A percentile compares a stretch with the other conserved stretches of the same genome.
phyloP scores from a whole-genome alignment of 1,284 basidiomycete genomes.

The Schizophyllum commune region DNA sequence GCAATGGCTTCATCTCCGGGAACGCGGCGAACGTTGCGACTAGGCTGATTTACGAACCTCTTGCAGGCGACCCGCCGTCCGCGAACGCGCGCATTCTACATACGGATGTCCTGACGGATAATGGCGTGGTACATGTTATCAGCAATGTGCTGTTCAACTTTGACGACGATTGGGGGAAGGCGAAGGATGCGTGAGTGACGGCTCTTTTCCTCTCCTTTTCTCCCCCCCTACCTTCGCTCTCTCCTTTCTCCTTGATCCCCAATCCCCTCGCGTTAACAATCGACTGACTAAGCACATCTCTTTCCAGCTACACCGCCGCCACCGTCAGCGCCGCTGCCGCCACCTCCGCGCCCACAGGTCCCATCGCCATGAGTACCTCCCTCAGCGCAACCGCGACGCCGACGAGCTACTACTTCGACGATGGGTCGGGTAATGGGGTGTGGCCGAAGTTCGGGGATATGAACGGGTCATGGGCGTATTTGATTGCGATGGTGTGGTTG shows the following conservation, averaged over 20 bases:
- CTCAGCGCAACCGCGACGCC: neutral
- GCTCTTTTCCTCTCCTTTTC: neutral
- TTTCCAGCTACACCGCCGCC: neutral
- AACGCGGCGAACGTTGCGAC: too few species aligned
- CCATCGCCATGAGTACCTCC: neutral
- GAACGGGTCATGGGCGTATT: neutral
- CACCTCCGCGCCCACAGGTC: neutral
- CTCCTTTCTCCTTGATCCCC: too few species aligned
- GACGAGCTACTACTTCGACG: neutral
- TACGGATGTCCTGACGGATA: constrained; percentile 57
- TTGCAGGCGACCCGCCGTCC: constrained; percentile 10
- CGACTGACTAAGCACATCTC: too few species aligned
- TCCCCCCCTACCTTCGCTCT: too few species aligned
- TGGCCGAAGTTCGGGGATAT: neutral
- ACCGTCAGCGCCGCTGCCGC: neutral
- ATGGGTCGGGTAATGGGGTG: neutral
- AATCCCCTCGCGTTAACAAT: too few species aligned
- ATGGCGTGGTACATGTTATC: constrained; percentile 71
- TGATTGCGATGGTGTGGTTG: neutral
- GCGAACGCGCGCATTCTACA: constrained; percentile 51
- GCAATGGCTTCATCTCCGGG: too few species aligned
- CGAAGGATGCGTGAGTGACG: neutral
- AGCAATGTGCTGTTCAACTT: constrained; percentile 21
- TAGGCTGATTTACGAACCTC: too few species aligned
- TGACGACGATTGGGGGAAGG: neutral